phyloP scores from a whole-genome alignment of 108 stramenopile genomes.

The Schizochytrium sp. region DNA sequence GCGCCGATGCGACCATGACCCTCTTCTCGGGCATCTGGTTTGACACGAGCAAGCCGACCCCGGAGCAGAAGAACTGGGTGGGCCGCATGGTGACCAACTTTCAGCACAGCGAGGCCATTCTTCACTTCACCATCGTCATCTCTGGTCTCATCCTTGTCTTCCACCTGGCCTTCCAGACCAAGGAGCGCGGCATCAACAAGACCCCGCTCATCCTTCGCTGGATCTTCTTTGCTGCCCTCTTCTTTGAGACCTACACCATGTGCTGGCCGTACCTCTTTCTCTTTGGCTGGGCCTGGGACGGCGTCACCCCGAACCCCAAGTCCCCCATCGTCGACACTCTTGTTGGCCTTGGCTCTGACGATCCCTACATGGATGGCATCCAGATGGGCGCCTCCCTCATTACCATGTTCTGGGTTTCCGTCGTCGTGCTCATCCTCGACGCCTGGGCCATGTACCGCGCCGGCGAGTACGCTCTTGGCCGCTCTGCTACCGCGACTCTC shows the following conservation, averaged over 20 bases:
- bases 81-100: slow-evolving; percentile 7
- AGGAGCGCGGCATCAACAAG: neutral
- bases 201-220: neutral
- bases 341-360: neutral
- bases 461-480: neutral
- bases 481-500: neutral
- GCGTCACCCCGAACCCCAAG: neutral
- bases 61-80: slow-evolving; percentile 9
- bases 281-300: slow-evolving; percentile 14
- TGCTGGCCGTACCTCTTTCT: slow-evolving; percentile 18
- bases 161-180: neutral
- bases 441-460: slow-evolving; percentile 17
- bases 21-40: slow-evolving; percentile 13
- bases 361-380: neutral
- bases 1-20: slow-evolving; percentile 14
- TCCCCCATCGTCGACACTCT: neutral
- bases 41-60: neutral
- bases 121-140: slow-evolving; percentile 3
- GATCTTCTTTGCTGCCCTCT: neutral
- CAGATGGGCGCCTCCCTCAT: slow-evolving; percentile 20
- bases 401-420: slow-evolving; percentile 18
- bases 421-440: neutral
- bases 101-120: neutral
- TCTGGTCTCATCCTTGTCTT: neutral
- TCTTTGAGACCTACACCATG: slow-evolving; percentile 19